Evolutionary conservation across 2,329 filamentous ascomycete species (phyloP).

Genomic region (Monilinia polystroma): DNA sequence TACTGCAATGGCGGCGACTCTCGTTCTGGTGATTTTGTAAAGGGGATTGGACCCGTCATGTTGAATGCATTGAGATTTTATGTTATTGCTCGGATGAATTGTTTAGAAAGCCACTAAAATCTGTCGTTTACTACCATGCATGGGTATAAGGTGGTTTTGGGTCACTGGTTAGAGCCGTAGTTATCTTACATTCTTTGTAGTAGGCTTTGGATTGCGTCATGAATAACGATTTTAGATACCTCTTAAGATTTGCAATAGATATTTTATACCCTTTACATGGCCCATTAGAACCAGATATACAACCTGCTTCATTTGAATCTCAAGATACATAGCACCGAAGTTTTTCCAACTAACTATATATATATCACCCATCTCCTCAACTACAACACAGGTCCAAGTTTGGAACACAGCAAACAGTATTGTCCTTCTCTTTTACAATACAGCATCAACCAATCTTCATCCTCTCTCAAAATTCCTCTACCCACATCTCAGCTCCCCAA

Average conservation of each 20-base stretch:
- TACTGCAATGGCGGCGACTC: conserved; percentile 13
- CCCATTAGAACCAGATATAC: neutral
- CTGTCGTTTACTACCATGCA: neutral
- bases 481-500: too few relatives aligned
- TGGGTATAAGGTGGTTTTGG: neutral
- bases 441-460: too few relatives aligned
- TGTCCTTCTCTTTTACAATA: too few relatives aligned
- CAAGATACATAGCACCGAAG: neutral
- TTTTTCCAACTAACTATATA: neutral
- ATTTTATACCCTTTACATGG: neutral
- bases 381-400: too few relatives aligned
- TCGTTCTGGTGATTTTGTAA: conserved; percentile 15
- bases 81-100: neutral
- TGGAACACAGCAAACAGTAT: too few relatives aligned
- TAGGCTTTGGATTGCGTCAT: neutral
- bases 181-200: neutral
- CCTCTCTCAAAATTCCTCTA: too few relatives aligned
- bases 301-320: too few relatives aligned
- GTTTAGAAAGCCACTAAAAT: neutral
- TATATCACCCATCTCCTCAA: neutral
- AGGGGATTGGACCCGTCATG: neutral
- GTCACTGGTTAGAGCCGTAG: neutral
- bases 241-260: conserved; percentile 3
- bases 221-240: conserved; percentile 2
- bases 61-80: neutral